These are phyloP conservation scores for Fusarium anthophilum DNA, from an alignment of 2,329 filamentous ascomycete species.

Conservation along the genomic window DNA sequence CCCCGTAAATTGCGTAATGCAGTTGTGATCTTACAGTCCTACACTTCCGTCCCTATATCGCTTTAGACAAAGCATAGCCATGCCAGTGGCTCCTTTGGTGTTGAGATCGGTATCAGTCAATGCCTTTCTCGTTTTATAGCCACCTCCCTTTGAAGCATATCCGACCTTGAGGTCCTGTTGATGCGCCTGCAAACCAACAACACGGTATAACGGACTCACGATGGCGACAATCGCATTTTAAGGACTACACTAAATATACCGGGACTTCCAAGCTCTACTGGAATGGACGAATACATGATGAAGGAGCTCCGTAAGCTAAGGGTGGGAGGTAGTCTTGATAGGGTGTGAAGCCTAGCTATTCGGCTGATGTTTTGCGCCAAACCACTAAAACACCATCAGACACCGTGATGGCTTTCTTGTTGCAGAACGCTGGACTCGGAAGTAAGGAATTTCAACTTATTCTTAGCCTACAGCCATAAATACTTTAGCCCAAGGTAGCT, in stretches of 20 bases:
- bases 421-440: neutral
- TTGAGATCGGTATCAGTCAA: neutral
- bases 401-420: neutral
- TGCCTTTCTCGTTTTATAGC: neutral
- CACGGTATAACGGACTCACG: neutral
- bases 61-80: neutral
- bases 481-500: constrained; percentile 19
- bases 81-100: neutral
- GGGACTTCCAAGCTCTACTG: too few relatives aligned
- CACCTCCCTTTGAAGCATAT: neutral
- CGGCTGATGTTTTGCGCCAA: neutral
- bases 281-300: neutral
- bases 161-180: neutral
- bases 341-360: neutral
- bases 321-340: neutral
- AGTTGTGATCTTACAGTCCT: neutral
- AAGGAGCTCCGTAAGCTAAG: neutral
- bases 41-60: neutral
- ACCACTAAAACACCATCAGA: neutral
- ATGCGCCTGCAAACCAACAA: neutral
- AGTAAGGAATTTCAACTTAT: neutral
- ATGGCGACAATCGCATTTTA: neutral
- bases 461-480: neutral
- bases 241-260: neutral
- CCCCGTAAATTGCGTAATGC: neutral